Conservation (phyloP, 441 rosid species). For the Mallotus repandus region DNA sequence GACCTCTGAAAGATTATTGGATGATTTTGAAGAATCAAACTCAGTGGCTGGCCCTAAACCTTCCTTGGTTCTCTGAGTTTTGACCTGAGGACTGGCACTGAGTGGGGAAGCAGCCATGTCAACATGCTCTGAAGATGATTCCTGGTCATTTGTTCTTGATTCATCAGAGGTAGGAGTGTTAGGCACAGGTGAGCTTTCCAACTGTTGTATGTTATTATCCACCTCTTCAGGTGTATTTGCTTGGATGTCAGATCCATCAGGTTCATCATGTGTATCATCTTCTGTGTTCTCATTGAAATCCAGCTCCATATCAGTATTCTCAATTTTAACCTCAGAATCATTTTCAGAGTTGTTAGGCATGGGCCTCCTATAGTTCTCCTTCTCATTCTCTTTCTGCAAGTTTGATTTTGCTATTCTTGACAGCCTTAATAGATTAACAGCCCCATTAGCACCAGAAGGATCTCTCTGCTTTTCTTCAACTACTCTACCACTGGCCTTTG, state of each 20-base stretch:
- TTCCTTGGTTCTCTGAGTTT: constrained; percentile 57
- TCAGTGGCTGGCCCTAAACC: constrained; percentile 44
- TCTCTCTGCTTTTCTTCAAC: constrained; percentile 66
- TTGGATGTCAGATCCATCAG: constrained; percentile 57
- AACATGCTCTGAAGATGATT: constrained; percentile 49
- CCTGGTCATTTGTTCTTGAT: constrained; percentile 47
- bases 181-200: constrained; percentile 39
- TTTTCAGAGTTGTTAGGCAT: constrained; percentile 70
- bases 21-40: constrained; percentile 56
- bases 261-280: constrained; percentile 78
- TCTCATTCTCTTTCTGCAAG: constrained; percentile 90
- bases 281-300: constrained; percentile 84
- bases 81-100: constrained; percentile 62
- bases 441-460: constrained; percentile 58
- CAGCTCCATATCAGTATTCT: constrained; percentile 96
- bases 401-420: constrained; percentile 91
- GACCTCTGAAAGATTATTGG: constrained; percentile 56
- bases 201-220: constrained; percentile 36
- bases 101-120: constrained; percentile 62
- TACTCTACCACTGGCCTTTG: constrained; percentile 53
- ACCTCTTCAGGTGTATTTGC: constrained; percentile 42
- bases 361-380: constrained; percentile 92
- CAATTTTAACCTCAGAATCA: constrained; percentile 85
- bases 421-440: constrained; percentile 80
- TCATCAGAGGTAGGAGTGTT: constrained; percentile 49